phyloP scores from a whole-genome alignment of 2,329 filamentous ascomycete genomes.

The Xylariomycetidae sp. region DNA sequence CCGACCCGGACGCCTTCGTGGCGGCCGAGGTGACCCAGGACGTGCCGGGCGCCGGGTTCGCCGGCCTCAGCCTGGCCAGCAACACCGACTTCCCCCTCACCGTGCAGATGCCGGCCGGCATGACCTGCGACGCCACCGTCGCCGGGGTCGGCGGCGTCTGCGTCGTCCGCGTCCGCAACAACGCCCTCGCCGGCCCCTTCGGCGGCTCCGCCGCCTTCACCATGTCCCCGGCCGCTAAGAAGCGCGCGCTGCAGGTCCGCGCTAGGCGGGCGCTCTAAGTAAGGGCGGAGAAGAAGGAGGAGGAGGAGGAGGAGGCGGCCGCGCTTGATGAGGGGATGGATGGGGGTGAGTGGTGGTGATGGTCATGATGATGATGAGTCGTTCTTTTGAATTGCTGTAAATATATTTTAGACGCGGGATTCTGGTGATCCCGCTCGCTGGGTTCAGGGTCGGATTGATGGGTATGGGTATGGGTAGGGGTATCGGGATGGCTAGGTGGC shows the following conservation, averaged over 20 bases:
- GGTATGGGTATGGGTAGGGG: too few relatives aligned
- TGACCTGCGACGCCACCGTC: slow-evolving; percentile 57
- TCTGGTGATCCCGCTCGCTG: too few relatives aligned
- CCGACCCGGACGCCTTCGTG: slow-evolving; percentile 51
- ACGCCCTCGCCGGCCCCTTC: slow-evolving; percentile 57
- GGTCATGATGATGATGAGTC: too few relatives aligned
- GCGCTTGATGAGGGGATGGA: too few relatives aligned
- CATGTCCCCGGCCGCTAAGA: slow-evolving; percentile 50
- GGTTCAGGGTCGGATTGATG: too few relatives aligned
- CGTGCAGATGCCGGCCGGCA: slow-evolving; percentile 60
- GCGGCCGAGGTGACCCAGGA: slow-evolving; percentile 51
- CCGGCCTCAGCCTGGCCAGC: slow-evolving; percentile 51
- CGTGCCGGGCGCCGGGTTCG: slow-evolving; percentile 52
- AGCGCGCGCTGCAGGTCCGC: slow-evolving; percentile 54
- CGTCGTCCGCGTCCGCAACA: slow-evolving; percentile 58
- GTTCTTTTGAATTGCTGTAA: too few relatives aligned
- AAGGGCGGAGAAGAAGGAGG: too few relatives aligned
- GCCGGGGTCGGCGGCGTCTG: slow-evolving; percentile 58
- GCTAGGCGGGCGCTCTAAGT: slow-evolving; percentile 16
- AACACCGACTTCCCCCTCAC: slow-evolving; percentile 60
- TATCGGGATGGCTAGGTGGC: too few relatives aligned
- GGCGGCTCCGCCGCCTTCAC: slow-evolving; percentile 63
- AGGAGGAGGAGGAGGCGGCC: too few relatives aligned
- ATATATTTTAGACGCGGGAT: too few relatives aligned
- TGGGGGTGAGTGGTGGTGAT: too few relatives aligned